Conservation (phyloP, 2,329 filamentous ascomycete genomes). For the Claviceps arundinis region DNA sequence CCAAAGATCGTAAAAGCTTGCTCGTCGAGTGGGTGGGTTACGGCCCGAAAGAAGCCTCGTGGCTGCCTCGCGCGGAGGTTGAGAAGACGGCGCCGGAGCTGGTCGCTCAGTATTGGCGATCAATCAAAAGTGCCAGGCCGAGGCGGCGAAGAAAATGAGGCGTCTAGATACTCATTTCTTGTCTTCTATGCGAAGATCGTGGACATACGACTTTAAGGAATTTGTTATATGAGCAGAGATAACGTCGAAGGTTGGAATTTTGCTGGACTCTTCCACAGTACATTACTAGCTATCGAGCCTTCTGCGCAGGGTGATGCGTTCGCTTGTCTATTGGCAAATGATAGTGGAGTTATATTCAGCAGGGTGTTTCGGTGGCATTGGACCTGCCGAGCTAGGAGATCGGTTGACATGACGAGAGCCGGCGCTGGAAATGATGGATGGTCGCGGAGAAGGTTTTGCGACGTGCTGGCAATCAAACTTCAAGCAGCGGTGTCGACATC, state of each 20-base stretch:
- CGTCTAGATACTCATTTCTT: neutral
- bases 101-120: slow-evolving; percentile 17
- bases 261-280: neutral
- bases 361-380: too few relatives aligned
- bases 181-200: neutral
- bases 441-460: too few relatives aligned
- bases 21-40: slow-evolving; percentile 25
- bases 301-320: neutral
- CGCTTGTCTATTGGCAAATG: too few relatives aligned
- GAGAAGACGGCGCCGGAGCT: slow-evolving; percentile 15
- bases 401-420: too few relatives aligned
- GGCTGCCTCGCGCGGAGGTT: slow-evolving; percentile 15
- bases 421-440: too few relatives aligned
- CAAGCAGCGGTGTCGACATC: too few relatives aligned
- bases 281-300: neutral
- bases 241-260: neutral
- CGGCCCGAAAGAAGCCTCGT: slow-evolving; percentile 15
- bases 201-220: neutral
- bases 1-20: slow-evolving; percentile 14
- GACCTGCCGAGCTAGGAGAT: too few relatives aligned
- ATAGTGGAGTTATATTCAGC: too few relatives aligned
- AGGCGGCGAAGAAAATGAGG: neutral
- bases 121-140: neutral
- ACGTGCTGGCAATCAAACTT: too few relatives aligned
- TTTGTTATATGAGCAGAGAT: neutral